A percentile compares a stretch with the other conserved stretches of the same genome.
phyloP scores from a whole-genome alignment of 345 rosid species.

The Ceriops zippeliana region DNA sequence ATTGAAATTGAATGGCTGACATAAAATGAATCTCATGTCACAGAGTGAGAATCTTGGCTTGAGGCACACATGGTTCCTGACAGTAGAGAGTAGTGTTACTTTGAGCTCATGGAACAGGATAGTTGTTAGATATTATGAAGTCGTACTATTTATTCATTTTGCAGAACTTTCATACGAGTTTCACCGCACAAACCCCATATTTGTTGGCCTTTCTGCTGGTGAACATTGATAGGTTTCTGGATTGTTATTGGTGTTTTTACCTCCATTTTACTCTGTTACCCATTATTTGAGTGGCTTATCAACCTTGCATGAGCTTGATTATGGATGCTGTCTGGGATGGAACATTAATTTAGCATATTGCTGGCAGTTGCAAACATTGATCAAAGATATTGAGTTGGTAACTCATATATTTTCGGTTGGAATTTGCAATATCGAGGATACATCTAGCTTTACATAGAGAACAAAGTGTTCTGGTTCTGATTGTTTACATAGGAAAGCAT shows the following conservation, averaged over 20 bases:
- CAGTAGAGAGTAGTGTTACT: not conserved
- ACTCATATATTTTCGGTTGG: not conserved
- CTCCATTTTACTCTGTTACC: not conserved
- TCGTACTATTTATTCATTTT: not conserved
- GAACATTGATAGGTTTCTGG: not conserved
- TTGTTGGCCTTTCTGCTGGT: not conserved
- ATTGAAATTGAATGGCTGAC: not conserved
- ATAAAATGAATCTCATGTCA: not conserved
- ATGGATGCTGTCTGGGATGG: not conserved
- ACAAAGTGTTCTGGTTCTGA: not conserved
- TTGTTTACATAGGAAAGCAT: not conserved
- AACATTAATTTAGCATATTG: not conserved
- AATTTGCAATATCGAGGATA: not conserved
- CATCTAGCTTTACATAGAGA: not conserved
- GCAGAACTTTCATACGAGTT: not conserved
- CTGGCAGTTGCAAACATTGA: not conserved
- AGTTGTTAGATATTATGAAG: not conserved
- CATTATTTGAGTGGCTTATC: not conserved
- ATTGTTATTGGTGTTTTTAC: not conserved
- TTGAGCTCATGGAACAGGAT: not conserved
- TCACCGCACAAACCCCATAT: not conserved
- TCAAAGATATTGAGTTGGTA: not conserved
- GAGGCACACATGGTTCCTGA: too few species aligned
- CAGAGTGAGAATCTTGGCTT: too few species aligned
- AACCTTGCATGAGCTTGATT: not conserved